phyloP scores from a whole-genome alignment of 1,139 yeast genomes.

The Zygoascus meyerae region DNA sequence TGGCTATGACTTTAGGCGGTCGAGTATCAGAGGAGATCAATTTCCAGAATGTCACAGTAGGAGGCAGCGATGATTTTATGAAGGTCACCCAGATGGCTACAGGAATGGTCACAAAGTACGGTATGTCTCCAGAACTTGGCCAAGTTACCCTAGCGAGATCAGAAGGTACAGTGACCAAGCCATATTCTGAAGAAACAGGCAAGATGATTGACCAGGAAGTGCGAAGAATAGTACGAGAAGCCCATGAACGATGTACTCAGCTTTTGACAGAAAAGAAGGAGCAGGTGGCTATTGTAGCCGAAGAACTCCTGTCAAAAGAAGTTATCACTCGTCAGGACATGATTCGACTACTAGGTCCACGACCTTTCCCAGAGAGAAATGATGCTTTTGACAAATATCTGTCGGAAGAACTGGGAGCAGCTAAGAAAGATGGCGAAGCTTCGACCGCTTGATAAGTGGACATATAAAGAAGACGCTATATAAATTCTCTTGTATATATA shows the following conservation, averaged over 20 bases:
- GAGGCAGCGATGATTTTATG: conserved; percentile 94
- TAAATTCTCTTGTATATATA: conserved; percentile 8
- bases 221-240: conserved; percentile 69
- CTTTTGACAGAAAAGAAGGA: conserved; percentile 63
- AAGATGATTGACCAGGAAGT: conserved; percentile 77
- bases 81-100: conserved; percentile 94
- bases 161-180: conserved; percentile 48
- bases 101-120: conserved; percentile 85
- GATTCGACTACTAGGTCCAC: conserved; percentile 76
- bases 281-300: conserved; percentile 81
- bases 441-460: conserved; percentile 3
- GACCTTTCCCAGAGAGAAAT: conserved; percentile 85
- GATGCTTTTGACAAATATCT: conserved; percentile 90
- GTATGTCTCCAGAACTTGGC: conserved; percentile 86
- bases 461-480: conserved; percentile 1
- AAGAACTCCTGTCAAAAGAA: conserved; percentile 75
- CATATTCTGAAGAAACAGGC: conserved; percentile 86
- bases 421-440: not conserved
- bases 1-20: conserved; percentile 97
- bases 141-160: conserved; percentile 69
- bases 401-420: conserved; percentile 18
- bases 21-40: conserved; percentile 92
- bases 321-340: conserved; percentile 87
- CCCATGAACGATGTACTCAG: conserved; percentile 62
- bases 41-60: conserved; percentile 84